These are phyloP conservation scores for Talaromyces amestolkiae DNA, from an alignment of 2,329 filamentous ascomycete species.

Conservation along the genomic window DNA sequence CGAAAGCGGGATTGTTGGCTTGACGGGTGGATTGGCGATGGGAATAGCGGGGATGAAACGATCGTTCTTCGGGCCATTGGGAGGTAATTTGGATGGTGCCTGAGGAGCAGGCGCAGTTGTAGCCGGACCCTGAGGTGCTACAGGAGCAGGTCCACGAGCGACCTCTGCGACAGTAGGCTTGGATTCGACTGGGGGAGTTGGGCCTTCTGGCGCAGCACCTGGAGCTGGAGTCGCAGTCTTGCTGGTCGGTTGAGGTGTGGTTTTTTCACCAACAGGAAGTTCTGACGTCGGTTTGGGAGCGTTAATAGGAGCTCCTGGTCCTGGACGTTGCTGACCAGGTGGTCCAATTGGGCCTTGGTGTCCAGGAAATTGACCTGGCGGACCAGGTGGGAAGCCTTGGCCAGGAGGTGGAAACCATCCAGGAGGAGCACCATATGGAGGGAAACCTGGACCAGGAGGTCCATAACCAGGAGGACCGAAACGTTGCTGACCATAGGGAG, in stretches of 20 bases:
- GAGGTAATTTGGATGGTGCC: constrained; percentile 25
- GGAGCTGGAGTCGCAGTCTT: constrained; percentile 36
- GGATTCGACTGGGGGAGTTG: constrained; percentile 39
- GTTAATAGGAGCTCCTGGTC: constrained; percentile 25
- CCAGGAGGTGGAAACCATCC: constrained; percentile 76
- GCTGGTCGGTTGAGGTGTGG: constrained; percentile 35
- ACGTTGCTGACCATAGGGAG: constrained; percentile 43
- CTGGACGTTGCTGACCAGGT: constrained; percentile 46
- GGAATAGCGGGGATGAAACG: constrained; percentile 49
- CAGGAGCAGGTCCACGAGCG: constrained; percentile 28
- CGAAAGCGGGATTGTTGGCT: constrained; percentile 32
- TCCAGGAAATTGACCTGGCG: constrained; percentile 64
- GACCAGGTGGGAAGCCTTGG: constrained; percentile 66
- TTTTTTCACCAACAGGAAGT: constrained; percentile 42
- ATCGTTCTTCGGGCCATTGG: constrained; percentile 39
- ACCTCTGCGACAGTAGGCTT: constrained; percentile 40
- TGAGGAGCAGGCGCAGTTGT: constrained; percentile 24
- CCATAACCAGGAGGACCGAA: constrained; percentile 35
- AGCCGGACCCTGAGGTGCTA: constrained; percentile 22
- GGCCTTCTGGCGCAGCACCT: constrained; percentile 31
- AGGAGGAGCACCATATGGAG: constrained; percentile 71
- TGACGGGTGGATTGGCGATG: constrained; percentile 36
- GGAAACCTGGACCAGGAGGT: constrained; percentile 61
- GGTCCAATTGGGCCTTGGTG: constrained; percentile 58
- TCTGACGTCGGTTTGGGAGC: constrained; percentile 42